These are phyloP conservation scores for Candida gorgasii DNA, from an alignment of 805 yeast genomes.

Conservation along the genomic window DNA sequence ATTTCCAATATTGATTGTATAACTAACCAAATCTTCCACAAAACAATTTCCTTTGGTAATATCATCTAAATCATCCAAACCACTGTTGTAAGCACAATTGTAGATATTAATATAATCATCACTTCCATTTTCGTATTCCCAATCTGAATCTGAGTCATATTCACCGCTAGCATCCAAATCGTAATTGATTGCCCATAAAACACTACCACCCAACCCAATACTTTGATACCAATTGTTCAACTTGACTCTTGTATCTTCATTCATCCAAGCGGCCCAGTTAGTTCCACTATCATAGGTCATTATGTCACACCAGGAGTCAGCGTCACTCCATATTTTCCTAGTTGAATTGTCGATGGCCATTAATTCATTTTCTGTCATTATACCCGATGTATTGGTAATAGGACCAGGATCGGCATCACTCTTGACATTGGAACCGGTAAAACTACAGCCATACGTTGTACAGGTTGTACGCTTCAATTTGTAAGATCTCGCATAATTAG, in stretches of 20 bases:
- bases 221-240: conserved; percentile 14
- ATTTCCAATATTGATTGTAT: neutral
- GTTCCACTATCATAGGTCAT: conserved; percentile 16
- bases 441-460: conserved; percentile 15
- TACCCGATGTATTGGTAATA: conserved; percentile 15
- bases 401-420: conserved; percentile 15
- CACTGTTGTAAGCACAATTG: neutral
- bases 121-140: neutral
- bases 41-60: neutral
- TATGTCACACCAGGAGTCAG: conserved; percentile 18
- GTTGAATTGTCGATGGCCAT: conserved; percentile 11
- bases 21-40: neutral
- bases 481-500: conserved; percentile 21
- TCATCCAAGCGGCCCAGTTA: conserved; percentile 21
- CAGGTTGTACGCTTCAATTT: conserved; percentile 12
- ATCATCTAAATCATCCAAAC: neutral
- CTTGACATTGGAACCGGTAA: conserved; percentile 13
- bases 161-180: conserved; percentile 1
- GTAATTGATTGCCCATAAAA: conserved; percentile 19
- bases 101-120: neutral
- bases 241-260: conserved; percentile 11
- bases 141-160: neutral
- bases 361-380: conserved; percentile 18
- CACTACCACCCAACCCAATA: conserved; percentile 20
- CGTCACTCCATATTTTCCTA: conserved; percentile 15